These are phyloP conservation scores for Melaleuca alternifolia DNA, from an alignment of 345 rosid genomes.

Conservation along the genomic window DNA sequence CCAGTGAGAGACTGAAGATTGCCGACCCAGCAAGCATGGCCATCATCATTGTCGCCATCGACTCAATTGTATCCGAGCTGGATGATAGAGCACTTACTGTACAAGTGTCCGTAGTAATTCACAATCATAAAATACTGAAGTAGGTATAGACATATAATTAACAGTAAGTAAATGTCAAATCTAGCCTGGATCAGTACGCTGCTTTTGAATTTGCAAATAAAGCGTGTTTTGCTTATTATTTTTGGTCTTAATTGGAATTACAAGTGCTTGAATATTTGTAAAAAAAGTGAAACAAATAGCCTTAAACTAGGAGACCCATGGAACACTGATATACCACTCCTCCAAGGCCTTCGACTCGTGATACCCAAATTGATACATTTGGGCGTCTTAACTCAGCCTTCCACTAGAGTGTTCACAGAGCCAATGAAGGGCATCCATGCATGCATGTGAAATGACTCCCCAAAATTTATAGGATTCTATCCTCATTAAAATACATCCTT, in stretches of 20 bases:
- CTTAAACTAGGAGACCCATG: not conserved
- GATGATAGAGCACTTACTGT: constrained; percentile 20
- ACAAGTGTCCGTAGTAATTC: not conserved
- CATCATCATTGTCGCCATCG: constrained; percentile 27
- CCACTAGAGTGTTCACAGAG: not conserved
- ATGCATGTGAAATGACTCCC: not conserved
- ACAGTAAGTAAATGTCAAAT: not conserved
- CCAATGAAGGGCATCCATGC: not conserved
- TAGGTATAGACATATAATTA: not conserved
- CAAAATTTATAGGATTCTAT: not conserved
- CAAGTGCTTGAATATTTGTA: not conserved
- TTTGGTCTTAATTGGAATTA: not conserved
- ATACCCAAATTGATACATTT: too few species aligned
- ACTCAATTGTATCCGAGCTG: constrained; percentile 9
- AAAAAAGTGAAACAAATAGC: not conserved
- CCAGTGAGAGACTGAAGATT: constrained; percentile 27
- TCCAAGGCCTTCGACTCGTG: not conserved
- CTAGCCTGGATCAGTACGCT: not conserved
- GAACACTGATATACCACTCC: not conserved
- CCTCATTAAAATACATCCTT: not conserved
- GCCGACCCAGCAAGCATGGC: constrained; percentile 40
- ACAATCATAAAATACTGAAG: not conserved
- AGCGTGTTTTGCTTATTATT: not conserved
- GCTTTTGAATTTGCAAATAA: not conserved
- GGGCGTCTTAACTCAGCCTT: too few species aligned